Base-by-base conservation (phyloP, 179 eudicot species). In the Dionaea muscipula region DNA sequence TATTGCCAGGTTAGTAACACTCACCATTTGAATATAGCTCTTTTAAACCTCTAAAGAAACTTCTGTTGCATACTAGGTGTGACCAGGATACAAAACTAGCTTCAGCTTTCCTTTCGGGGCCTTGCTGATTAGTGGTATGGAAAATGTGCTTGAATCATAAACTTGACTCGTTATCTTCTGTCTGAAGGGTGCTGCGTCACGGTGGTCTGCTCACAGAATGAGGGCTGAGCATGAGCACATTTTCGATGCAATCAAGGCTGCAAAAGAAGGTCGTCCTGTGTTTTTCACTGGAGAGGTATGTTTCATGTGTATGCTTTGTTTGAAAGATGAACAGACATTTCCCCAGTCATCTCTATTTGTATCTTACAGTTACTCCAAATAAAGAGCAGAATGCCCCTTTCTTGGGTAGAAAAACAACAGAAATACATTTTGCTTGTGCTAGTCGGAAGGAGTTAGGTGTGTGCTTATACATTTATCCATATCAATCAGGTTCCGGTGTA, bases 241-340 rank as follows among this genome's bases (percentile, higher is more conserved):
- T 59, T 83, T 87, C 72, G 94, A 91, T 63, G 91, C 98, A 21
- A 64, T 84, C 44, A 72, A 74, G 59, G 95, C 98, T 17, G 84
- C 82, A 23, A 84, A 76, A 71, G 94, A 78, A 66, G 84, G 94
- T 26, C 78, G 73, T 27, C 91, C 88, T 57, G 83, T 91, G 17
- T 70, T 64, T 52, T 87, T 91, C 62, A 91, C 95, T 0, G 95
- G 98, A 65, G 95, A 91, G 91, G 98, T 91, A 76, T 15, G 25
- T 22, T 13, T 53, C 27, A 20, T 26, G 7, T 13, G 16, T 18
- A 16, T 16, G 14, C 11, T 38, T 12, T 38, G 43, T 33, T 33
- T 33, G 37, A 0, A 33, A 5, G 37, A 33, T 33, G 37, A 33
- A 33, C 37, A 33, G 37, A 33, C n/a, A n/a, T n/a, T n/a, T n/a